A percentile compares a stretch with the other conserved stretches of the same genome.
Evolutionary conservation across 192 early-diverging fungal species (phyloP).

Genomic region (Coemansia sp.): DNA sequence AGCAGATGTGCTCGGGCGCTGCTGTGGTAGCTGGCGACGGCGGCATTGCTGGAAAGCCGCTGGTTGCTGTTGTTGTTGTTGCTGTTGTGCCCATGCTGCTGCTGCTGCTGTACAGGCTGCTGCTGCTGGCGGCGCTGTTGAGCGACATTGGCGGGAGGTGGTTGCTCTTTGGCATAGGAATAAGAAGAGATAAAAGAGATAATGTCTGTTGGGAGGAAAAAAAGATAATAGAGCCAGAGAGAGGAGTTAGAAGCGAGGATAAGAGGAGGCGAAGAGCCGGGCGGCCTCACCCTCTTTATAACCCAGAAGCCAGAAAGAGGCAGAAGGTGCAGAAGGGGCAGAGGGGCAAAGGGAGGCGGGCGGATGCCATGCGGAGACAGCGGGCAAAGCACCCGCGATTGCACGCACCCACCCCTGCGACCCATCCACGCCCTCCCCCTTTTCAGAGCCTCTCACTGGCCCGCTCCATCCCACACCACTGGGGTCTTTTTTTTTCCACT

Average conservation of each 20-base stretch:
- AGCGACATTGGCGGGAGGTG: neutral
- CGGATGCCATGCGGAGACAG: no score
- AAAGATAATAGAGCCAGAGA: neutral
- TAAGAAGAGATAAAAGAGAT: neutral
- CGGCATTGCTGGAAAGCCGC: slow-evolving; percentile 9
- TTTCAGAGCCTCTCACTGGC: no score
- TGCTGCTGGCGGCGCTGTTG: slow-evolving; percentile 7
- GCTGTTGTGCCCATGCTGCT: neutral
- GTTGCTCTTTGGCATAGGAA: neutral
- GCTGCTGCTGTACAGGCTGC: neutral
- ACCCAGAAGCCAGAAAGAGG: no score
- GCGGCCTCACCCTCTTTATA: neutral
- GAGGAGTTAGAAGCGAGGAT: neutral
- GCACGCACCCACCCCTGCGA: no score
- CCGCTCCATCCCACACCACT: no score
- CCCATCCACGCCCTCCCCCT: no score
- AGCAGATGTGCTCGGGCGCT: neutral
- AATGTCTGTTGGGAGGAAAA: neutral
- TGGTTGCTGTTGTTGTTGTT: neutral
- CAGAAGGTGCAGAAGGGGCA: no score
- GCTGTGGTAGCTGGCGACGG: slow-evolving; percentile 7
- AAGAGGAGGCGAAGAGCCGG: neutral
- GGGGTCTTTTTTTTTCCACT: no score
- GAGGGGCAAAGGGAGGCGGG: no score
- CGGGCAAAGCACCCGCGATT: no score